These are phyloP conservation scores for Chlamydomonas schloesseri DNA, from an alignment of 139 green algal genomes.

Conservation along the genomic window DNA sequence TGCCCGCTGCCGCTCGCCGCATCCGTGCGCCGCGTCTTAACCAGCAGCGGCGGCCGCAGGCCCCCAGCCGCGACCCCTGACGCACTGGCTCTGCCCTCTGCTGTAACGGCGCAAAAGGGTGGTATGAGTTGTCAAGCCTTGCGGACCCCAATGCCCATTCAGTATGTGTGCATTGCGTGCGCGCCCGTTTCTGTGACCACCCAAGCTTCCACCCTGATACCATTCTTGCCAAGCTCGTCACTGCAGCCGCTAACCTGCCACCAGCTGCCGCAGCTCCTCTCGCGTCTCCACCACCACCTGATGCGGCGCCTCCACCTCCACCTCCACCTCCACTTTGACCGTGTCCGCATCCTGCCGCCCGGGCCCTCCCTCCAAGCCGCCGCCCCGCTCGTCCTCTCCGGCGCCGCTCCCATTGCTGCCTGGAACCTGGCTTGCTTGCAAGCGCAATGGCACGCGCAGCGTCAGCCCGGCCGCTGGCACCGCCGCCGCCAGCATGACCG, in stretches of 20 bases:
- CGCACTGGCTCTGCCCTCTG: background rate
- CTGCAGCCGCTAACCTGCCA: too few species aligned
- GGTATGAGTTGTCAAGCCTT: too few species aligned
- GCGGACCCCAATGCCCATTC: too few species aligned
- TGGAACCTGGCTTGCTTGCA: background rate
- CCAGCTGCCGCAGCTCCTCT: background rate
- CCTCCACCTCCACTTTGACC: background rate
- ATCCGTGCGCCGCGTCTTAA: conserved; percentile 24
- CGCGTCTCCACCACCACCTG: background rate
- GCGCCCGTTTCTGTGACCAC: too few species aligned
- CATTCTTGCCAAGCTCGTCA: too few species aligned
- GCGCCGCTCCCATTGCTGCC: background rate
- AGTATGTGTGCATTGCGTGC: too few species aligned
- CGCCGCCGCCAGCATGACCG: background rate
- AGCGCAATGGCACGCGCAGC: too few species aligned
- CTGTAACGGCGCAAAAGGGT: background rate
- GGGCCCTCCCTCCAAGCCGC: background rate
- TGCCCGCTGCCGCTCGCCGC: conserved; percentile 5
- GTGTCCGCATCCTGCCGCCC: background rate
- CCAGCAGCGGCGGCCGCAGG: conserved; percentile 5
- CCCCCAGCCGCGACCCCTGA: background rate
- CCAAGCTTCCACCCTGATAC: too few species aligned
- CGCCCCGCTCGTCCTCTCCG: too few species aligned
- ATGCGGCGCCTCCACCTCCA: background rate
- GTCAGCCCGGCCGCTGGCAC: too few species aligned